A percentile compares a stretch with the other conserved stretches of the same genome.
phyloP scores from a whole-genome alignment of 2,329 filamentous ascomycete species.

The Aspergillus awamori region DNA sequence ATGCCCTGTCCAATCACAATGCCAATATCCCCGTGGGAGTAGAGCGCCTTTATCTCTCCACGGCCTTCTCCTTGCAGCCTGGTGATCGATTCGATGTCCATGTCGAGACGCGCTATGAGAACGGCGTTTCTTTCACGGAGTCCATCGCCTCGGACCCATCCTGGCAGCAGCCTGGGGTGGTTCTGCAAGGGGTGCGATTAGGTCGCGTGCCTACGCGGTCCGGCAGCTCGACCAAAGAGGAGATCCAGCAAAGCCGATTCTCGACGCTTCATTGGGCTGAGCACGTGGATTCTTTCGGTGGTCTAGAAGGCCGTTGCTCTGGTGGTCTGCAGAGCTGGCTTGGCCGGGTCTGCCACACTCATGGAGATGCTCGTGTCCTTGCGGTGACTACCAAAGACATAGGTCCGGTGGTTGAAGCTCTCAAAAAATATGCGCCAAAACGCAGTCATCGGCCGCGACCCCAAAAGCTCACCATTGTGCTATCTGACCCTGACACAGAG shows the following conservation, averaged over 20 bases:
- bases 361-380: background rate
- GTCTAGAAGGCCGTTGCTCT: background rate
- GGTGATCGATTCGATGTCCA: conserved; percentile 24
- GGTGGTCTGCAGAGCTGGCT: background rate
- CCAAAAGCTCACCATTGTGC: background rate
- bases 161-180: conserved; percentile 22
- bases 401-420: background rate
- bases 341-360: background rate
- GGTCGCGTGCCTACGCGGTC: conserved; percentile 19
- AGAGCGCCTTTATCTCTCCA: conserved; percentile 23
- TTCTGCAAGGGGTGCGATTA: conserved; percentile 25
- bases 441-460: background rate
- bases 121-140: conserved; percentile 1
- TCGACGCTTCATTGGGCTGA: conserved; percentile 1
- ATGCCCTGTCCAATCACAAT: conserved; percentile 17
- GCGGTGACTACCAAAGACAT: background rate
- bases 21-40: conserved; percentile 26
- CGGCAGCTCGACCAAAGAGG: background rate
- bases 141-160: conserved; percentile 23
- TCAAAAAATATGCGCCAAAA: background rate
- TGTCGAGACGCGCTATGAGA: background rate
- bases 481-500: background rate
- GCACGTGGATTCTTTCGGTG: background rate
- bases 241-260: background rate
- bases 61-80: conserved; percentile 15